Evolutionary conservation across 305 asterid species (phyloP), one percentile per base, ranked within the genome.

Genomic region (Plantago rigida): DNA sequence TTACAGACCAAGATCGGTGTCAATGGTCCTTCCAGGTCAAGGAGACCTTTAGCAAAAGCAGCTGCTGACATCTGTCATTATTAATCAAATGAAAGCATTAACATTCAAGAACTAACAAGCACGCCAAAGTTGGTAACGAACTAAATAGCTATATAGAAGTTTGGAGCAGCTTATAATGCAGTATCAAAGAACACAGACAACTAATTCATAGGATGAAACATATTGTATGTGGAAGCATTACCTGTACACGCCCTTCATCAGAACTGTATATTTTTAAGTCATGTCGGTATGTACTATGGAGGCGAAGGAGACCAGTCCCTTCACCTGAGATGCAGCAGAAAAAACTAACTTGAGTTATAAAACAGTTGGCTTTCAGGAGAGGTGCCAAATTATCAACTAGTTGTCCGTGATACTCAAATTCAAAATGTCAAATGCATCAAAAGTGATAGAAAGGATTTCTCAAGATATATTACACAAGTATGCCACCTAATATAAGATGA

Each of bases 271-370:
- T 90, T 70, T 90, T 90, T 54, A 90, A 52, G 74, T 90, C 96
- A 73, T 90, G 97, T 47, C 96, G 97, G 70, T 90, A 90, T 64
- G 97, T 90, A 60, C 97, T 90, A 59, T 90, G 97, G 49, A 90
- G 95, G 55, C 96, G 96, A 80, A 90, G 97, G 65, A 90, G 81
- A 64, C 97, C 97, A 55, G 95, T 90, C 64, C 97, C 97, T 84
- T 90, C 97, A 63, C 97, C 97, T 89, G 39, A 31, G 39, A 31
- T 0, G 7, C 7, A 31, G 5, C 7, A 3, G 39, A 62, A 56
- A 67, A 51, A 86, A 94, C 96, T 90, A 96, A 22, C 1, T 22
- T 22, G 26, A 22, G 26, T 17, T 17, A 17, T 17, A 17, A 17
- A 17, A 17, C 19, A 17, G 19, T 22, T 58, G 47, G 57, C 44